Evolutionary conservation across 306 rosid species (phyloP).

Genomic region (Prunus padus): DNA sequence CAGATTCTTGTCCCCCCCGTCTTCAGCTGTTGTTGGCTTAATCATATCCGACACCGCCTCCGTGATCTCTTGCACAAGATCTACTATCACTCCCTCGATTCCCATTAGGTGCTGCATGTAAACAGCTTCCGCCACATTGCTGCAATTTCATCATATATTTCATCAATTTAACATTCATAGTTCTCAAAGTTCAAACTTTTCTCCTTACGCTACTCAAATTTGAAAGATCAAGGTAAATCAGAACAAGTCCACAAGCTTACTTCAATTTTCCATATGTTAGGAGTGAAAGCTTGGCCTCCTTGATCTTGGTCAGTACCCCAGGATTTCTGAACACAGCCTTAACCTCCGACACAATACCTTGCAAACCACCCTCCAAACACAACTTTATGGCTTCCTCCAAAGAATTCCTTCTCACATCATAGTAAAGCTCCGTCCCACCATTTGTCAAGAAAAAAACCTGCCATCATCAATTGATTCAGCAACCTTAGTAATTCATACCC

Average conservation of each 20-base stretch:
- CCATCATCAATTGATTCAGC: neutral
- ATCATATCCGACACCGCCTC: conserved; percentile 59
- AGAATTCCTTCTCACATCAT: conserved; percentile 81
- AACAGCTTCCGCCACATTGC: conserved; percentile 88
- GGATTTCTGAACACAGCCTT: conserved; percentile 77
- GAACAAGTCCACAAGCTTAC: conserved; percentile 34
- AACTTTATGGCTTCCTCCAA: conserved; percentile 90
- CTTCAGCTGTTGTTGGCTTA: conserved; percentile 39
- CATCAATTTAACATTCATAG: neutral
- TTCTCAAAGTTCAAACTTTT: neutral
- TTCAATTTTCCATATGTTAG: conserved; percentile 77
- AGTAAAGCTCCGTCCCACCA: conserved; percentile 70
- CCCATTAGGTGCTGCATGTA: conserved; percentile 93
- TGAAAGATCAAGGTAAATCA: neutral
- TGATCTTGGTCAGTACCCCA: conserved; percentile 55
- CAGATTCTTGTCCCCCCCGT: conserved; percentile 32
- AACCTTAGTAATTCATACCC: neutral
- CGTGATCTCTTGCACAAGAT: conserved; percentile 75
- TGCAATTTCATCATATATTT: conserved; percentile 21
- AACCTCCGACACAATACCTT: conserved; percentile 88
- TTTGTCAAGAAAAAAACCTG: conserved; percentile 92
- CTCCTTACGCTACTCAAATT: neutral
- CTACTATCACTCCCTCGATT: conserved; percentile 84
- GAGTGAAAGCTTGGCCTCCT: conserved; percentile 77
- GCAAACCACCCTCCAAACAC: conserved; percentile 73